These are phyloP conservation scores for Niebla homalea DNA, from an alignment of 495 filamentous ascomycete species.

Conservation along the genomic window DNA sequence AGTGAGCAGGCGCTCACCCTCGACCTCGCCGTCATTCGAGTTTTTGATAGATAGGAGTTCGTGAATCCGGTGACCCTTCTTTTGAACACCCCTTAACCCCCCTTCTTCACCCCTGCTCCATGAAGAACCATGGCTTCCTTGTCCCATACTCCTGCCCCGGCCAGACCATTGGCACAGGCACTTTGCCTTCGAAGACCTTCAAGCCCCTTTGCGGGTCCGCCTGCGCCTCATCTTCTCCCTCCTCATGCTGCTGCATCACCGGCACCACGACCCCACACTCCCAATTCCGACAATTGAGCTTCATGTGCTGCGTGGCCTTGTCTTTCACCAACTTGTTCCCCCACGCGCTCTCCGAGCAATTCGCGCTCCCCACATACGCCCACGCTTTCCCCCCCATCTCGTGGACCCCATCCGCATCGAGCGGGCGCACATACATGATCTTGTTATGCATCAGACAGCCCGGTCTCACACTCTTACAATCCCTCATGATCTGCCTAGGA, in stretches of 20 bases:
- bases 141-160: constrained; percentile 39
- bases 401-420: constrained; percentile 17
- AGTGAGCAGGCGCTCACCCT: too few relatives aligned
- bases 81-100: too few relatives aligned
- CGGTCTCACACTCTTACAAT: constrained; percentile 52
- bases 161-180: constrained; percentile 62
- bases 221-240: background rate
- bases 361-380: constrained; percentile 86
- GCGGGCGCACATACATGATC: constrained; percentile 52
- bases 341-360: constrained; percentile 88
- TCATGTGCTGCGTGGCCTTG: constrained; percentile 44
- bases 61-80: too few relatives aligned
- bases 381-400: constrained; percentile 35
- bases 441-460: constrained; percentile 86
- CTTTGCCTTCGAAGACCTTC: constrained; percentile 35
- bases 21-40: too few relatives aligned
- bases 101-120: constrained; percentile 2
- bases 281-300: constrained; percentile 85
- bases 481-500: constrained; percentile 54
- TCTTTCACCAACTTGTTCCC: constrained; percentile 57
- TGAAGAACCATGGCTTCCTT: constrained; percentile 13
- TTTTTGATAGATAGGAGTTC: too few relatives aligned
- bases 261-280: constrained; percentile 82
- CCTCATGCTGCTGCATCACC: constrained; percentile 9
- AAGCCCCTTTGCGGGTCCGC: background rate